Evolutionary conservation across 2,329 filamentous ascomycete genomes (phyloP).

Genomic region (Amylocarpus encephaloides): DNA sequence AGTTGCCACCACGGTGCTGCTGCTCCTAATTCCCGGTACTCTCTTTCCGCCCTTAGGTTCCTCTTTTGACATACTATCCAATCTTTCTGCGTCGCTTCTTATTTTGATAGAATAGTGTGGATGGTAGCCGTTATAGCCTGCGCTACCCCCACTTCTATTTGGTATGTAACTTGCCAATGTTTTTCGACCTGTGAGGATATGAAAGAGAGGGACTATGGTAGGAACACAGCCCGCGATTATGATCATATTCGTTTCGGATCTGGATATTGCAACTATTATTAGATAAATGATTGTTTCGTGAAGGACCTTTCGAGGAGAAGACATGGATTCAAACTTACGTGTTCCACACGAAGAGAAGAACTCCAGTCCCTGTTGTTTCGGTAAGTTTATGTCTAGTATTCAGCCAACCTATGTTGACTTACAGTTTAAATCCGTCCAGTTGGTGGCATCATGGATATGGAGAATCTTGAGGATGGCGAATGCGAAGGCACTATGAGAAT

Average conservation of each 20-base stretch:
- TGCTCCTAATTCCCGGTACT: not conserved
- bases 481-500: not conserved
- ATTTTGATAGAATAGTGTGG: not conserved
- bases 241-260: not conserved
- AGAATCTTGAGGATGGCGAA: not conserved
- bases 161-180: not conserved
- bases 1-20: not conserved
- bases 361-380: not conserved
- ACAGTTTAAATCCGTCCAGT: not conserved
- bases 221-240: conserved; percentile 18
- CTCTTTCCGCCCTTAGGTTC: not conserved
- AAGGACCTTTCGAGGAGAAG: not conserved
- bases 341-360: conserved; percentile 2
- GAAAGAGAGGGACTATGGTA: not conserved
- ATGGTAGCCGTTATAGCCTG: not conserved
- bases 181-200: not conserved
- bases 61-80: not conserved
- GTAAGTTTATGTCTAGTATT: not conserved
- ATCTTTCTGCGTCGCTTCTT: not conserved
- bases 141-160: not conserved
- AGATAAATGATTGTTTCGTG: not conserved
- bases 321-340: not conserved
- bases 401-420: not conserved
- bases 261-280: not conserved
- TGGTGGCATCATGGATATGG: not conserved